Conservation (phyloP, 2,329 filamentous ascomycete species). For the Rhytidhysteron rufulum region DNA sequence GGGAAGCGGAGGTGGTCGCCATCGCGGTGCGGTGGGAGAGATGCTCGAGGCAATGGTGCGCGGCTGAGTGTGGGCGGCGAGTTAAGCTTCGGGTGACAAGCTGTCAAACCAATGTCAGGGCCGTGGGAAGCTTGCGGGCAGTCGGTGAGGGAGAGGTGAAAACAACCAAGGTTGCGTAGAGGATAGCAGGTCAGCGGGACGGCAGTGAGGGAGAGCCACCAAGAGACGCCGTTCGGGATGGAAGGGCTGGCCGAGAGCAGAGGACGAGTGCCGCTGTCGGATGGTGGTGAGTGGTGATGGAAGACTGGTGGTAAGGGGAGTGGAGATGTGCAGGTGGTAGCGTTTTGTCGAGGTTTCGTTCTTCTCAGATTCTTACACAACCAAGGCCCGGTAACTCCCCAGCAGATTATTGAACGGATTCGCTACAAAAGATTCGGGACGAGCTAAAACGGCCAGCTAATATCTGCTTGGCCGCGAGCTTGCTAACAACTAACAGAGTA, state of each 20-base stretch:
- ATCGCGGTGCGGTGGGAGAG: slow-evolving; percentile 19
- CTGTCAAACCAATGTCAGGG: too few relatives aligned
- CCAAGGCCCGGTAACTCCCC: slow-evolving; percentile 7
- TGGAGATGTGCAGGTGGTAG: background rate
- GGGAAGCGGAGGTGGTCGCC: slow-evolving; percentile 26
- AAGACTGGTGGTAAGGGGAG: background rate
- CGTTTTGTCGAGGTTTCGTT: slow-evolving; percentile 1
- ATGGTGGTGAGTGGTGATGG: background rate
- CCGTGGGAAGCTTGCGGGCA: too few relatives aligned
- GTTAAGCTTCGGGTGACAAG: too few relatives aligned
- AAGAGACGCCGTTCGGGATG: background rate
- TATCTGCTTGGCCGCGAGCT: background rate
- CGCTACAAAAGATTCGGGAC: slow-evolving; percentile 8
- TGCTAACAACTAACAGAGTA: too few relatives aligned
- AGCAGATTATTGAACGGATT: slow-evolving; percentile 8
- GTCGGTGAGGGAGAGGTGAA: too few relatives aligned
- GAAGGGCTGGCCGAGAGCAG: background rate
- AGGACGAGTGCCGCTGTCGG: background rate
- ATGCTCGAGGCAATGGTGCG: too few relatives aligned
- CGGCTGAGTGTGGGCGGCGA: too few relatives aligned
- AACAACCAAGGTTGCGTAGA: too few relatives aligned
- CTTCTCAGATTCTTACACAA: slow-evolving; percentile 2
- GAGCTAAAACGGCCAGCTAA: slow-evolving; percentile 7
- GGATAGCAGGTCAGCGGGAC: too few relatives aligned
- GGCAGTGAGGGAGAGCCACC: slow-evolving; percentile 5